Percentiles rank a stretch among this genome's conserved stretches.
These are phyloP conservation scores for Pholiota conissans DNA, from an alignment of 768 basidiomycete genomes.

Conservation along the genomic window DNA sequence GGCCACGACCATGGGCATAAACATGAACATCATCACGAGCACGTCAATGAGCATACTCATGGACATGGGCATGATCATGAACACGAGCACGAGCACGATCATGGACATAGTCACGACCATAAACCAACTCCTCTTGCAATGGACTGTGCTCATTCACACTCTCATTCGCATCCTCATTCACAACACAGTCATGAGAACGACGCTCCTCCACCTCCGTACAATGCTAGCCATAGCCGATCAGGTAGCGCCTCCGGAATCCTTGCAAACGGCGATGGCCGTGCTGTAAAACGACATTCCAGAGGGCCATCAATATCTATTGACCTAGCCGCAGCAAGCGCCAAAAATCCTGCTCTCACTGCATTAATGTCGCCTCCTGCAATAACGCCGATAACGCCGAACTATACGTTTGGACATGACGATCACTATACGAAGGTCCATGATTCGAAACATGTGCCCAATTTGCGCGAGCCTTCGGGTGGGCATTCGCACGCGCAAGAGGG, in stretches of 20 bases:
- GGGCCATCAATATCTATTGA: slow-evolving; percentile 24
- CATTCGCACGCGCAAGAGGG: slow-evolving; percentile 61
- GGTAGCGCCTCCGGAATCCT: slow-evolving; percentile 17
- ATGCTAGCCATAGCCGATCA: slow-evolving; percentile 11
- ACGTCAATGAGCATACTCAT: too few species aligned
- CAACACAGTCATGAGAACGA: neutral
- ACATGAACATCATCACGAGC: slow-evolving; percentile 19
- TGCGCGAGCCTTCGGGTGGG: slow-evolving; percentile 29
- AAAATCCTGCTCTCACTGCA: neutral
- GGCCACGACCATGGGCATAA: slow-evolving; percentile 17
- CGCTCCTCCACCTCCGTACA: neutral
- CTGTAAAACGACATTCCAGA: slow-evolving; percentile 18
- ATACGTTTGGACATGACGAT: slow-evolving; percentile 52
- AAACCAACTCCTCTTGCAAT: slow-evolving; percentile 2
- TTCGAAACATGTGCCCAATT: slow-evolving; percentile 36
- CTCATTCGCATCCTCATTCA: slow-evolving; percentile 16
- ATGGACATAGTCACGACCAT: slow-evolving; percentile 18
- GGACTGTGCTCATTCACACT: slow-evolving; percentile 14
- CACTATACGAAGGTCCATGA: slow-evolving; percentile 52
- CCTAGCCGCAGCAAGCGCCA: slow-evolving; percentile 2
- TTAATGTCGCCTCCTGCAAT: slow-evolving; percentile 5
- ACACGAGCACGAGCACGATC: slow-evolving; percentile 5
- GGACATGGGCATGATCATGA: slow-evolving; percentile 16
- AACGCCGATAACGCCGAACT: slow-evolving; percentile 70
- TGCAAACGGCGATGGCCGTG: slow-evolving; percentile 9